phyloP scores from a whole-genome alignment of 1,284 basidiomycete genomes.

The Amylostereum areolatum region DNA sequence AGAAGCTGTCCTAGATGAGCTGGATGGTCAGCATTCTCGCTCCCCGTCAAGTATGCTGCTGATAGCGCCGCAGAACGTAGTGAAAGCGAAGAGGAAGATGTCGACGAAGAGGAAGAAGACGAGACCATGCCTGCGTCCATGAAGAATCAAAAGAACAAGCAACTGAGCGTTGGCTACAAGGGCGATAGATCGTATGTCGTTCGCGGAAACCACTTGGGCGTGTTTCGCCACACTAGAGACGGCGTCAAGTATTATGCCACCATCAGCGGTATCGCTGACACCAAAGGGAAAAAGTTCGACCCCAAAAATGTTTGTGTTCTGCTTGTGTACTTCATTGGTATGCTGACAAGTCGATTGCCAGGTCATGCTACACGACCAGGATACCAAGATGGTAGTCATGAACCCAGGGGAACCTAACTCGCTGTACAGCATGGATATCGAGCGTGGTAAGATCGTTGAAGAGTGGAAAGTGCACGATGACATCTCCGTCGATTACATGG shows the following conservation, averaged over 20 bases:
- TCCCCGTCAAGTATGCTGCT: too few relatives aligned
- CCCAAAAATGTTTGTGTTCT: constrained; percentile 69
- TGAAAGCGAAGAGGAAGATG: constrained; percentile 42
- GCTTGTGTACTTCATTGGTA: neutral
- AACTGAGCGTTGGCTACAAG: constrained; percentile 93
- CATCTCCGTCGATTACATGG: constrained; percentile 82
- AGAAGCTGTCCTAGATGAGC: constrained; percentile 63
- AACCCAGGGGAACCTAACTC: constrained; percentile 82
- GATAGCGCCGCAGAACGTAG: constrained; percentile 22
- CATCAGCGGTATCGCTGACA: constrained; percentile 80
- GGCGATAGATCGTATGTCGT: constrained; percentile 95
- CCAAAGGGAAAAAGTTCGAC: constrained; percentile 80
- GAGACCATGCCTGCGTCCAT: constrained; percentile 29
- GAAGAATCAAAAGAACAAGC: constrained; percentile 74
- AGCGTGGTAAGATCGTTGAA: constrained; percentile 95
- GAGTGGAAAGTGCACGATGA: constrained; percentile 97
- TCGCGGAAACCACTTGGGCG: constrained; percentile 93
- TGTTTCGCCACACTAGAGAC: constrained; percentile 85
- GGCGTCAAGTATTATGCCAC: constrained; percentile 86
- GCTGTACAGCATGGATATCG: constrained; percentile 90
- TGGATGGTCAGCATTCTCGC: constrained; percentile 32
- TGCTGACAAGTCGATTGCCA: constrained; percentile 23
- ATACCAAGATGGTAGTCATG: constrained; percentile 92
- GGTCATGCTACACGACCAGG: constrained; percentile 98
- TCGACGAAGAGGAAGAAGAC: constrained; percentile 51